A percentile compares a stretch with the other conserved stretches of the same genome.
These are phyloP conservation scores for Haberlea rhodopensis DNA, from an alignment of 257 asterid genomes.

Conservation along the genomic window DNA sequence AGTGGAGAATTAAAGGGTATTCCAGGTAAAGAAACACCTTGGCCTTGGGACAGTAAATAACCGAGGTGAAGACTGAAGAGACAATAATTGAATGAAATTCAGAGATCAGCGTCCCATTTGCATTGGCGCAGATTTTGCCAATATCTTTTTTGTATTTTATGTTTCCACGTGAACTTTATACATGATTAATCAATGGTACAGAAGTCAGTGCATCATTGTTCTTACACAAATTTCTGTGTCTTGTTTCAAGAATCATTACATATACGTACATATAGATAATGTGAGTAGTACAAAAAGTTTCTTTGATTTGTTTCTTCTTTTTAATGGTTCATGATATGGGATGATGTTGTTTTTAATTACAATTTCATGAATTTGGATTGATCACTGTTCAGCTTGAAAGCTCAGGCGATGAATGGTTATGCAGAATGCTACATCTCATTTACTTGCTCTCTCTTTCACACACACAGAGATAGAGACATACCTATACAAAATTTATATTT, in stretches of 20 bases:
- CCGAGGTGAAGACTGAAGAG: constrained; percentile 28
- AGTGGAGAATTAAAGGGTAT: no score
- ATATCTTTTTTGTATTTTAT: constrained; percentile 21
- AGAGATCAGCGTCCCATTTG: constrained; percentile 26
- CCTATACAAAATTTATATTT: constrained; percentile 23
- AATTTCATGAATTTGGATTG: constrained; percentile 24
- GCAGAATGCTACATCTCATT: not conserved
- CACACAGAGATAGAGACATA: constrained; percentile 23
- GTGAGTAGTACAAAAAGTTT: no score
- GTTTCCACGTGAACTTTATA: constrained; percentile 28
- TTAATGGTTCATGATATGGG: constrained; percentile 34
- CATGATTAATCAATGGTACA: constrained; percentile 35
- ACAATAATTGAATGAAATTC: constrained; percentile 27
- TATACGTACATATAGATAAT: no score
- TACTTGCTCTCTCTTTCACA: constrained; percentile 16
- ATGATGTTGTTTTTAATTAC: not conserved
- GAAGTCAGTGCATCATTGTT: constrained; percentile 51
- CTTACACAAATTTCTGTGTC: not conserved
- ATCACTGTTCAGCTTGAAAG: constrained; percentile 37
- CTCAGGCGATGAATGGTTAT: constrained; percentile 20
- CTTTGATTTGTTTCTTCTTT: constrained; percentile 12
- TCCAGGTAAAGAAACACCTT: constrained; percentile 5
- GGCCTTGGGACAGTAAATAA: no score
- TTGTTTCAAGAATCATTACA: constrained; percentile 13
- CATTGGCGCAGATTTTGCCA: constrained; percentile 40